These are phyloP conservation scores for Phytophthora europaea DNA, from an alignment of 352 stramenopile genomes.

Conservation along the genomic window DNA sequence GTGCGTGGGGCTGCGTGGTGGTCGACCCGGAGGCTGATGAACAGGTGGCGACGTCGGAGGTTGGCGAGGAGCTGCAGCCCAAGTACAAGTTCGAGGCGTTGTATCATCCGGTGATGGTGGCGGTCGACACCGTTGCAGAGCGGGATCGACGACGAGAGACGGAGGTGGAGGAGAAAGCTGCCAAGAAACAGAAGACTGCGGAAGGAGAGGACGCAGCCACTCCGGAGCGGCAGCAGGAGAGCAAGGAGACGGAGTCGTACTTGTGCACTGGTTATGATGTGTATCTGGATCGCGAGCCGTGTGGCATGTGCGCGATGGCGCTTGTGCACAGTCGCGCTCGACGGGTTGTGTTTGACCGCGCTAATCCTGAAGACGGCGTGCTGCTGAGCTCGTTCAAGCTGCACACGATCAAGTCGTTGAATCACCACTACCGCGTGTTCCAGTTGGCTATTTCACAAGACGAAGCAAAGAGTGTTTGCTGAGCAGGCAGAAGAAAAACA, in stretches of 20 bases:
- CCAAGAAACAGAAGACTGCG: constrained; percentile 49
- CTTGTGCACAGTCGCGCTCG: constrained; percentile 88
- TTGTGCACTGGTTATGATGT: constrained; percentile 92
- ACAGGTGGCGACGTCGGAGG: constrained; percentile 42
- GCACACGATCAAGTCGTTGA: constrained; percentile 89
- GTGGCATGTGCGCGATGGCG: constrained; percentile 92
- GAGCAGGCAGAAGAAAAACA: neutral
- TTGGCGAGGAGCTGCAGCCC: constrained; percentile 5
- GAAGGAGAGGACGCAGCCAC: constrained; percentile 15
- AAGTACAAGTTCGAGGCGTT: constrained; percentile 59
- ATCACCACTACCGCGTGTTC: constrained; percentile 91
- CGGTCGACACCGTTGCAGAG: constrained; percentile 70
- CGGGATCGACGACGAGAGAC: constrained; percentile 59
- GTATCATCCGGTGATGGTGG: constrained; percentile 80
- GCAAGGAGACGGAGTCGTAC: constrained; percentile 67
- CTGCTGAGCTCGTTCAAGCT: constrained; percentile 71
- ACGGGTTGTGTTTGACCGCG: constrained; percentile 77
- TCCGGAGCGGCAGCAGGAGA: constrained; percentile 3
- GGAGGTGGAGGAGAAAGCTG: constrained; percentile 18
- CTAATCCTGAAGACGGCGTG: constrained; percentile 68
- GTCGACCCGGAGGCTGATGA: constrained; percentile 54
- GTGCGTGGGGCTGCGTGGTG: constrained; percentile 63
- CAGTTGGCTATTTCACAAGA: constrained; percentile 32
- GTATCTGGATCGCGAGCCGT: constrained; percentile 88
- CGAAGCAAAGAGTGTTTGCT: neutral